Evolutionary conservation across 805 yeast genomes (phyloP).

Genomic region (Tetrapisispora arboricola): DNA sequence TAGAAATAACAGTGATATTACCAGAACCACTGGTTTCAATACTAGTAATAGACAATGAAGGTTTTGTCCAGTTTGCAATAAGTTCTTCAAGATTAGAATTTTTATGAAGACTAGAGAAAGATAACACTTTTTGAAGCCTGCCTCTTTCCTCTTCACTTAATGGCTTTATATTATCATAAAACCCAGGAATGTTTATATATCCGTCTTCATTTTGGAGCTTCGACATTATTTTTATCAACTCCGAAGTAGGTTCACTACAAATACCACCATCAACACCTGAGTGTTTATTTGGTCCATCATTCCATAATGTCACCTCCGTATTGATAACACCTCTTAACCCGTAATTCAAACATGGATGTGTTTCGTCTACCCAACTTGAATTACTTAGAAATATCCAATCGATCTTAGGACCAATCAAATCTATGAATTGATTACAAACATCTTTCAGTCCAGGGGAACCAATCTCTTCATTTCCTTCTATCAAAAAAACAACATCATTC

Average conservation of each 20-base stretch:
- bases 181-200: conserved; percentile 51
- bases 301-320: conserved; percentile 56
- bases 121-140: conserved; percentile 51
- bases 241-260: conserved; percentile 80
- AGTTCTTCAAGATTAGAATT: conserved; percentile 38
- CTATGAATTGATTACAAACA: conserved; percentile 43
- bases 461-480: conserved; percentile 94
- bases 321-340: conserved; percentile 89
- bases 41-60: conserved; percentile 80
- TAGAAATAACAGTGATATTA: conserved; percentile 83
- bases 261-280: conserved; percentile 97
- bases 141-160: conserved; percentile 47
- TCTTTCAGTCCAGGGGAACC: conserved; percentile 81
- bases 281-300: conserved; percentile 80
- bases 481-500: conserved; percentile 68
- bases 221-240: conserved; percentile 62
- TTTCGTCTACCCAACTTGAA: conserved; percentile 88
- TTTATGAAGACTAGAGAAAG: conserved; percentile 28
- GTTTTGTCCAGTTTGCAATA: conserved; percentile 78
- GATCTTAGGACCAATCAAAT: conserved; percentile 50
- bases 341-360: conserved; percentile 83
- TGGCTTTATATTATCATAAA: conserved; percentile 57
- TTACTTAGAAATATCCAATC: conserved; percentile 89
- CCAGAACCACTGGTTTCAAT: conserved; percentile 84
- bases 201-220: conserved; percentile 50